Base-by-base conservation (phyloP, 495 filamentous ascomycete species). In the Emericellopsis terricola region DNA sequence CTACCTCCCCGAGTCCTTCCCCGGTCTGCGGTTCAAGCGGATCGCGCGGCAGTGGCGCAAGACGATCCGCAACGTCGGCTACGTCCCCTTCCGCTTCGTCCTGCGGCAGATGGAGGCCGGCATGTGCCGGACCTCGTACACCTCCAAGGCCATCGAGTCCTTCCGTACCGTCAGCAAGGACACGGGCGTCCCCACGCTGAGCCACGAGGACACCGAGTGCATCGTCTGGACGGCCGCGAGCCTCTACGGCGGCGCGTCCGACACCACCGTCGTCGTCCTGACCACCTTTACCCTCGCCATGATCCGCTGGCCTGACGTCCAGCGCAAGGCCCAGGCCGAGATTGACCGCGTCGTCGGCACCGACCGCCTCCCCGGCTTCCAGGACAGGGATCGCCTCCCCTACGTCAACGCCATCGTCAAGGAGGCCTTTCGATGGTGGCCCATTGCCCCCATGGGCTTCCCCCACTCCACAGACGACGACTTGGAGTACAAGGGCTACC, bases 291-390 rank as follows among this genome's bases (percentile, higher is more conserved):
- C 65, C 44, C 41, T 64, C 0, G 64, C 61, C 2, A 64, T 70
- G 55, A 19, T 62, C 1, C 57, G 48, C 37, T 65, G 62, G 0
- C 44, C 44, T 9, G 55, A 65, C 3, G 63, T 59, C 2, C 58
- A 64, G 36, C 41, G 41, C 4, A 60, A 52, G 14, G 64, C 64
- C 4, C 63, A 64, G 35, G 63, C 55, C 17, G 65, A 73, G 38
- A 51, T 73, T 10, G 66, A 70, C 38, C 31, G 41, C 0, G 57
- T 65, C 3, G 33, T 64, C n/a, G 59, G 64, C 1, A 5, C 35
- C 9, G 51, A 53, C 24, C 47, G 62, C 1, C 45, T 52, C n/a
- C 64, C 64, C 0, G 48, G 37, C 38, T 58, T 58, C 41, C 42
- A 41, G 8, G 63, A 69, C 43, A 43, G 55, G 30, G 32, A 37